phyloP scores from a whole-genome alignment of 1,284 basidiomycete species.

The Pseudomicrostroma phylloplanum region DNA sequence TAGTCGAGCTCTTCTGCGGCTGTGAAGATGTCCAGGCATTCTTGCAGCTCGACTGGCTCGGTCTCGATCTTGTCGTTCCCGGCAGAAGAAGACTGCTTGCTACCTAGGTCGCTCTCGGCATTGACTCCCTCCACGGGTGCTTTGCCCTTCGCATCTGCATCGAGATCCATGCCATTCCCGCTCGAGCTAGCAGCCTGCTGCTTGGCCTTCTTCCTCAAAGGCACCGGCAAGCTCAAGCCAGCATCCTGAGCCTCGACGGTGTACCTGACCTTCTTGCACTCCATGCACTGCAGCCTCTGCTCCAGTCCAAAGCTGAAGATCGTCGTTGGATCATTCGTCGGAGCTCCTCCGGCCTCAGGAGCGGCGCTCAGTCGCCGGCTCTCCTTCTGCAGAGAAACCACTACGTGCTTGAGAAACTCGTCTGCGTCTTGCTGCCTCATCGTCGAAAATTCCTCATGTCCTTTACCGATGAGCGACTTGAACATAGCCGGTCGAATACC shows the following conservation, averaged over 20 bases:
- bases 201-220: constrained; percentile 46
- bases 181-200: background rate
- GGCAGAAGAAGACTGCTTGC: background rate
- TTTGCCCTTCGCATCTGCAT: constrained; percentile 2
- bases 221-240: constrained; percentile 68
- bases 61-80: background rate
- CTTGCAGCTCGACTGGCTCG: constrained; percentile 63
- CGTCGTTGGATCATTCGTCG: constrained; percentile 58
- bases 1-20: constrained; percentile 69
- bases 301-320: constrained; percentile 75
- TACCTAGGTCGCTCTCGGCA: constrained; percentile 11
- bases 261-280: constrained; percentile 83
- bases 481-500: constrained; percentile 79
- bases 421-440: constrained; percentile 97
- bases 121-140: constrained; percentile 26
- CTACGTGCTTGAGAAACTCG: constrained; percentile 80
- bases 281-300: constrained; percentile 58
- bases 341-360: constrained; percentile 10
- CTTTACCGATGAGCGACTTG: constrained; percentile 83
- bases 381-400: constrained; percentile 63
- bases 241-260: constrained; percentile 71
- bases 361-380: constrained; percentile 14
- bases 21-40: constrained; percentile 66
- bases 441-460: constrained; percentile 88
- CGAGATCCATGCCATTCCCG: constrained; percentile 34